Evolutionary conservation across 805 yeast genomes (phyloP), one percentile per base, ranked within the genome.

Genomic region (Monosporozyma yasuniensis): DNA sequence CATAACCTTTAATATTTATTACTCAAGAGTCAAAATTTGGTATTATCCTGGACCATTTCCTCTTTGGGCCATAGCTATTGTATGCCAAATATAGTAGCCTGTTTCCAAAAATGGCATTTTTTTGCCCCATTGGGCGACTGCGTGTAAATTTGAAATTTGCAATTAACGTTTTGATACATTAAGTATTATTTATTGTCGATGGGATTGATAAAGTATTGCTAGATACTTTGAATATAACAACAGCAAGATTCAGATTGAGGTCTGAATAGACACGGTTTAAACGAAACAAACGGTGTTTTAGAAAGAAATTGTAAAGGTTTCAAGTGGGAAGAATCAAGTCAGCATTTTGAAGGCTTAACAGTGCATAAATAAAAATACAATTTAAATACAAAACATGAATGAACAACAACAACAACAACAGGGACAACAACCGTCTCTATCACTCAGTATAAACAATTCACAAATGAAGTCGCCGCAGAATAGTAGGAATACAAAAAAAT

Each of bases 401-500:
- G 16, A 21, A 39, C 41, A 19, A 11, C 23, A 37, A n/a, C 19
- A 4, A 35, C 39, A 16, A 18, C 22, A n/a, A 35, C 25, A 38
- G 34, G 34, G n/a, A 32, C 18, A 32, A n/a, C 16, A 12, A 10
- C 16, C 14, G 10, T n/a, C 38, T 12, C n/a, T 35, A 5, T n/a
- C 25, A 18, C 21, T 18, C 3, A 18, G 38, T 9, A 9, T n/a
- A 14, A 10, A 32, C 41, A 44, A 30, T 37, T 18, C 41, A 16
- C 8, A 39, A 41, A 7, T 30, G 28, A 16, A 42, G 34, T 18
- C 27, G 12, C 46, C 60, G 25, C 61, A 61, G 42, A 32, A 14
- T 14, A 56, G 56, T 5, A 58, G 64, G 46, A 65, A 65, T 48
- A 59, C 67, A 3, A 65, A 63, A 51, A 65, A 65, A 28, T 48